Conservation (phyloP, 352 stramenopile species). For the Phytophthora sp. region DNA sequence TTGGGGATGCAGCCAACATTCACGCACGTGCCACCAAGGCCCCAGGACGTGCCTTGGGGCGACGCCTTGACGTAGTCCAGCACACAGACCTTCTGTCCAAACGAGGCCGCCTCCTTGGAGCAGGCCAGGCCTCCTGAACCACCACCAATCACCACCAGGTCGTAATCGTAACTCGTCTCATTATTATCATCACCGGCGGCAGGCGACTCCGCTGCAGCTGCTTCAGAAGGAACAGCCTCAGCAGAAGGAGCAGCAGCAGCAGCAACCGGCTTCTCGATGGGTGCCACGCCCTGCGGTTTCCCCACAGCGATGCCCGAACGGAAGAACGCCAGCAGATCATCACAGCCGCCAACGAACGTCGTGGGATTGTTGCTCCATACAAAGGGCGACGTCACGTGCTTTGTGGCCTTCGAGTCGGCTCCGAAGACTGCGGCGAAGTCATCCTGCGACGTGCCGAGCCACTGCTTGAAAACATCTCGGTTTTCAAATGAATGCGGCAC, state of each 20-base stretch:
- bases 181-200: slow-evolving; percentile 6
- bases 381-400: slow-evolving; percentile 78
- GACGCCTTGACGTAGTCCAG: slow-evolving; percentile 96
- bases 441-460: slow-evolving; percentile 46
- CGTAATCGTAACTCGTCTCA: slow-evolving; percentile 73
- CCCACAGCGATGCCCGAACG: slow-evolving; percentile 47
- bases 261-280: slow-evolving; percentile 10
- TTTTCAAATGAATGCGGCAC: slow-evolving; percentile 59
- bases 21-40: slow-evolving; percentile 97
- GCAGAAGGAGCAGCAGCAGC: not conserved
- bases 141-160: slow-evolving; percentile 84
- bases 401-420: slow-evolving; percentile 44
- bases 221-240: not conserved
- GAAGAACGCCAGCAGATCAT: slow-evolving; percentile 70
- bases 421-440: slow-evolving; percentile 50
- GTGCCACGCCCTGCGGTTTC: slow-evolving; percentile 11
- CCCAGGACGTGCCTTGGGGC: slow-evolving; percentile 89
- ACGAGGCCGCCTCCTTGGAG: slow-evolving; percentile 94
- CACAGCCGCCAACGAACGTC: slow-evolving; percentile 71
- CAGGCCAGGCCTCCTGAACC: slow-evolving; percentile 92
- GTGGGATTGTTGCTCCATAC: slow-evolving; percentile 65
- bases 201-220: not conserved
- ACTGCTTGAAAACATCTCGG: slow-evolving; percentile 64
- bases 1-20: slow-evolving; percentile 99
- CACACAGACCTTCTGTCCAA: slow-evolving; percentile 95